phyloP scores from a whole-genome alignment of 495 filamentous ascomycete species.

The Neurospora hispaniola region DNA sequence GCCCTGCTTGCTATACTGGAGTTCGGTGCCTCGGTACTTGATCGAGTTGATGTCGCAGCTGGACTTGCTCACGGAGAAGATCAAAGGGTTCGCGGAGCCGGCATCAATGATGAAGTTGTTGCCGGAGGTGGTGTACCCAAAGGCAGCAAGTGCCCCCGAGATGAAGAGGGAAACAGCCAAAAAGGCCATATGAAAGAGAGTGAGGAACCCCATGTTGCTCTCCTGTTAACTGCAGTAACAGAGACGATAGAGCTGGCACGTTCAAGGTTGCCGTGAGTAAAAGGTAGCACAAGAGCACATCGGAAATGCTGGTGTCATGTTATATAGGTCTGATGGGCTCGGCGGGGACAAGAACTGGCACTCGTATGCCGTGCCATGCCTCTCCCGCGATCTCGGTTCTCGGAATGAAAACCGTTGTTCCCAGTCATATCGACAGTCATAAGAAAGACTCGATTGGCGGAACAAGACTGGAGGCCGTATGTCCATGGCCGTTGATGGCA shows the following conservation, averaged over 20 bases:
- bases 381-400: constrained; percentile 6
- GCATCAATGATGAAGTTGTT: constrained; percentile 43
- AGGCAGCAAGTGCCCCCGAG: constrained; percentile 27
- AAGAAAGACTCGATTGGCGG: constrained; percentile 14
- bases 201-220: constrained; percentile 13
- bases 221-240: background rate
- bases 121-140: constrained; percentile 33
- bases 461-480: constrained; percentile 3
- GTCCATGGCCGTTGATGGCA: background rate
- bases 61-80: constrained; percentile 44
- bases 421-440: constrained; percentile 3
- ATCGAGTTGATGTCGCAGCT: constrained; percentile 57
- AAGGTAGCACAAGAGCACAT: background rate
- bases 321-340: background rate
- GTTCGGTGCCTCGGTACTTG: constrained; percentile 45
- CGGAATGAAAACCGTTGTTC: constrained; percentile 3
- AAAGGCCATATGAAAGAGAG: constrained; percentile 10
- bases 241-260: background rate
- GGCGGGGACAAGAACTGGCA: background rate
- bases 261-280: background rate
- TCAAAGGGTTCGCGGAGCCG: constrained; percentile 41
- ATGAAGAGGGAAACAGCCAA: constrained; percentile 23
- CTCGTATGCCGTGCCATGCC: background rate
- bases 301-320: background rate
- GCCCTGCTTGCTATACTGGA: constrained; percentile 41